A percentile compares a stretch with the other conserved stretches of the same genome.
These are phyloP conservation scores for Akebia trifoliata DNA, from an alignment of 164 flowering plant species.

Conservation along the genomic window DNA sequence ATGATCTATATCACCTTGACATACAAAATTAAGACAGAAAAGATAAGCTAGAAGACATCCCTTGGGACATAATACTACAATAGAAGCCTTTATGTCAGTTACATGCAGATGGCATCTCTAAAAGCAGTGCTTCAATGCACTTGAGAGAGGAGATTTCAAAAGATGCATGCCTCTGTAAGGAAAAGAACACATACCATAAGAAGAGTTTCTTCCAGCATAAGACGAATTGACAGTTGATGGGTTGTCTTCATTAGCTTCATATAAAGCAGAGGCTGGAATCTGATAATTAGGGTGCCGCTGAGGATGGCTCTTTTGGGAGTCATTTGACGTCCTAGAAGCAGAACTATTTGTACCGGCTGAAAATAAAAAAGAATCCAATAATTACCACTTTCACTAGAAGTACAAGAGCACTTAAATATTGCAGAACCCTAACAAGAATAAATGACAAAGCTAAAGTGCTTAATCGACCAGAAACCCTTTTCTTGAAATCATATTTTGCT, in stretches of 20 bases:
- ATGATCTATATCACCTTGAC: no score
- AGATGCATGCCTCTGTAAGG: no score
- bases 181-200: conserved; percentile 17
- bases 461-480: no score
- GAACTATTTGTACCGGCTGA: conserved; percentile 30
- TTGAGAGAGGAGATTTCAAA: no score
- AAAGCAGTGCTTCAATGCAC: no score
- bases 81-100: no score
- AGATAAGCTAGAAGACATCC: no score
- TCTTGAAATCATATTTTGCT: no score
- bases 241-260: conserved; percentile 45
- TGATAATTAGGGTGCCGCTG: conserved; percentile 65
- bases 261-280: conserved; percentile 86
- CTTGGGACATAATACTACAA: no score
- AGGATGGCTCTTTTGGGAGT: conserved; percentile 35
- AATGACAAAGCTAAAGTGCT: background rate
- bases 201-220: conserved; percentile 24
- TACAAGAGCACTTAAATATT: background rate
- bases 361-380: background rate
- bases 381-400: background rate
- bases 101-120: no score
- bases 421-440: background rate
- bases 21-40: no score
- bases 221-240: conserved; percentile 20
- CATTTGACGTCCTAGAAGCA: conserved; percentile 25